Base-by-base conservation (phyloP, 768 basidiomycete genomes). In the Strobilomyces dryophilus region DNA sequence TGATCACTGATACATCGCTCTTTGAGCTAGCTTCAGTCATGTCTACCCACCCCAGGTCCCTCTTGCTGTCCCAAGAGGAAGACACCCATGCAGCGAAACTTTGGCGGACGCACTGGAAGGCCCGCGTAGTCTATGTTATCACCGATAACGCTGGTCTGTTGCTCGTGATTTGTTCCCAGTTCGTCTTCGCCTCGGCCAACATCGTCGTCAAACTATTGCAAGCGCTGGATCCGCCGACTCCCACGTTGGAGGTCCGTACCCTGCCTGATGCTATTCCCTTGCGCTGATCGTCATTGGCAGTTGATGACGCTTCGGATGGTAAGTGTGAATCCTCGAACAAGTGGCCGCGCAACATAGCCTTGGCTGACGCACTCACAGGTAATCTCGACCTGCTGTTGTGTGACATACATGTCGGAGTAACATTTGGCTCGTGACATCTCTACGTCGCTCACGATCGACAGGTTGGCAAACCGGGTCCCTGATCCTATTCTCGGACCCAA, bases 401-500 rank as follows among this genome's bases (percentile, higher is more conserved):
- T 80, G n/a, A 4, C 67, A 37, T 83, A 81, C 62, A 79, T 84
- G 76, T 79, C 56, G 9, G 52, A 54, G 40, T 14, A 47, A 20
- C 11, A 7, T 7, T 31, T 14, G 11, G 7, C 14, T 21, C 10
- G 21, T 24, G n/a, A 45, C 24, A 3, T 5, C 15, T 54, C 42
- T 18, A 21, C n/a, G 10, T 9, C 53, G 5, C 32, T 39, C 55
- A 24, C 20, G 9, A 18, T 27, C 29, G 31, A 11, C 57, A 76
- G 72, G 76, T 65, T 57, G 56, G 70, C 66, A 18, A 70, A 62
- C 45, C 71, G 71, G 26, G 71, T 83, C 8, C 75, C 74, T 4
- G 72, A 92, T 61, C 87, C 87, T 1, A 66, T 84, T 27, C 60
- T 85, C 0, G 90, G 89, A 1, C 90, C 89, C 0, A 82, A 83